Percentiles rank a stretch among this genome's conserved stretches.
Evolutionary conservation across 2,329 filamentous ascomycete genomes (phyloP).

Genomic region (Colletotrichum coccodes): DNA sequence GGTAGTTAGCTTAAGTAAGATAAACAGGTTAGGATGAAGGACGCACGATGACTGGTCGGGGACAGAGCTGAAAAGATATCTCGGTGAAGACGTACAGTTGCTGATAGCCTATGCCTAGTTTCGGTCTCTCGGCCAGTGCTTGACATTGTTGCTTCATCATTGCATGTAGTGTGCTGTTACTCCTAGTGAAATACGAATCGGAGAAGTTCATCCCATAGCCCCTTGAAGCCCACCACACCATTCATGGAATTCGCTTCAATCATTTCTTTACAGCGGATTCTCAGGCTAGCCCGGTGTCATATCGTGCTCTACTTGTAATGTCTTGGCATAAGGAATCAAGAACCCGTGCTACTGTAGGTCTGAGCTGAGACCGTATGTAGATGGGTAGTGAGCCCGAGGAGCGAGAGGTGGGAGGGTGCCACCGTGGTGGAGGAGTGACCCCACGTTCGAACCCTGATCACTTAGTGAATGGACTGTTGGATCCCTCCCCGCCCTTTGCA

Average conservation of each 20-base stretch:
- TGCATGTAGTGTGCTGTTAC: not conserved
- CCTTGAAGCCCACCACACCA: no score
- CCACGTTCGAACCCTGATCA: slow-evolving; percentile 6
- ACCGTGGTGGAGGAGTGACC: slow-evolving; percentile 10
- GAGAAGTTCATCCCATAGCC: not conserved
- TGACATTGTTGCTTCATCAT: not conserved
- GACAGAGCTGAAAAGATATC: not conserved
- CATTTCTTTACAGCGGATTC: not conserved
- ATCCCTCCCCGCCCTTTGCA: slow-evolving; percentile 3
- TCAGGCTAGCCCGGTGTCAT: no score
- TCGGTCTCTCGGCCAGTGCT: not conserved
- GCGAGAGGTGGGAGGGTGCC: not conserved
- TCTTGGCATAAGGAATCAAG: not conserved
- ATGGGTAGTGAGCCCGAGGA: not conserved
- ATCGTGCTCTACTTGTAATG: not conserved
- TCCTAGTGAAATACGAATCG: not conserved
- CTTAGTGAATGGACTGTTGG: slow-evolving; percentile 13
- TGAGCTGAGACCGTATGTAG: not conserved
- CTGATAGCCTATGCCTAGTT: not conserved
- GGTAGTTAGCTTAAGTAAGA: not conserved
- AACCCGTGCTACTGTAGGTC: not conserved
- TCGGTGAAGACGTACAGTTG: not conserved
- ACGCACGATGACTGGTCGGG: not conserved
- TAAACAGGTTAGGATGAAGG: not conserved
- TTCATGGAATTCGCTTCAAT: not conserved